A percentile compares a stretch with the other conserved stretches of the same genome.
phyloP scores from a whole-genome alignment of 257 asterid species.

The Asclepias syriaca region DNA sequence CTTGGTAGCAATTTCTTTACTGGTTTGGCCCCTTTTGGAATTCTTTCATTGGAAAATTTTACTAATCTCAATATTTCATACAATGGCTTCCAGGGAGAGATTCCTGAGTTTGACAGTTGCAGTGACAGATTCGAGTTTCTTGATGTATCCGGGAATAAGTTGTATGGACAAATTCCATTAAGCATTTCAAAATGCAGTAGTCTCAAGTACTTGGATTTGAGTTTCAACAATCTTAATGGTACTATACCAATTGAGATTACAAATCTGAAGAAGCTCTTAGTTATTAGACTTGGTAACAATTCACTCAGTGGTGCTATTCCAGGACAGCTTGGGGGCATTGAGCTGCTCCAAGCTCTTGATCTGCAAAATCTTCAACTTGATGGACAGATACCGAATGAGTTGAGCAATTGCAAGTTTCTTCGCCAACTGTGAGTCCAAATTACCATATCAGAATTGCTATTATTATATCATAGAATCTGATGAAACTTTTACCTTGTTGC shows the following conservation, averaged over 20 bases:
- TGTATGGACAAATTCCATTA: conserved; percentile 56
- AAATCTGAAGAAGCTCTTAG: conserved; percentile 45
- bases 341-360: conserved; percentile 84
- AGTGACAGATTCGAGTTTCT: conserved; percentile 44
- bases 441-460: not conserved
- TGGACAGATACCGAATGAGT: conserved; percentile 68
- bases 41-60: conserved; percentile 41
- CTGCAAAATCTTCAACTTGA: conserved; percentile 52
- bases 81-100: conserved; percentile 55
- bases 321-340: conserved; percentile 53
- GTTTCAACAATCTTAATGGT: conserved; percentile 65
- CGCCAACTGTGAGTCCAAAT: conserved; percentile 73
- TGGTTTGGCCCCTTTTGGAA: conserved; percentile 60
- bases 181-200: conserved; percentile 53
- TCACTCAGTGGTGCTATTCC: conserved; percentile 65
- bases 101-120: conserved; percentile 45
- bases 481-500: conserved; percentile 11
- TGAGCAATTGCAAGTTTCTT: conserved; percentile 71
- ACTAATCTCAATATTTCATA: conserved; percentile 58
- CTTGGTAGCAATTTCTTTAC: conserved; percentile 70
- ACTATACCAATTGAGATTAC: conserved; percentile 62
- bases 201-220: conserved; percentile 73
- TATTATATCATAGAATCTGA: not conserved
- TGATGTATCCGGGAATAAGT: conserved; percentile 63
- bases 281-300: conserved; percentile 63